Evolutionary conservation across 1,284 basidiomycete species (phyloP), one percentile per base, ranked within the genome.

Genomic region (Pterula multifida): DNA sequence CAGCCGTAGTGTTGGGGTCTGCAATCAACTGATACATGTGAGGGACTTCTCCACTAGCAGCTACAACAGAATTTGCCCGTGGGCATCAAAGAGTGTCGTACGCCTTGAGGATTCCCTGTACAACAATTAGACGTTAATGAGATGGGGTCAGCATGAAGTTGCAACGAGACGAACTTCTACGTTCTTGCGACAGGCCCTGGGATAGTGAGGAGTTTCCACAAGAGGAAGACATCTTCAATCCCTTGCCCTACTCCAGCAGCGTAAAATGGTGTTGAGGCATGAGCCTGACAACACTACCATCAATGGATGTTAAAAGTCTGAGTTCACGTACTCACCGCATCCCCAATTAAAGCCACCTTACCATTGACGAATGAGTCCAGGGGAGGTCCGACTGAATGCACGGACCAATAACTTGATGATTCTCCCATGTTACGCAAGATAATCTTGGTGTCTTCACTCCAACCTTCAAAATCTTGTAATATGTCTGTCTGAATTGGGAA

Each of bases 121-220:
- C 15, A n/a, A n/a, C n/a, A n/a, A n/a, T n/a, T 6, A 32, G 28
- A n/a, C n/a, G n/a, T n/a, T n/a, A n/a, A n/a, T n/a, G n/a, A n/a
- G n/a, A 32, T 15, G 28, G 15, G 28, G 28, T 32, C 28, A 32
- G 28, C 28, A n/a, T n/a, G n/a, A n/a, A n/a, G n/a, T 32, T 15
- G 28, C 28, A 32, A 32, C n/a, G n/a, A n/a, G n/a, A n/a, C n/a
- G n/a, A 11, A 42, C 39, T 17, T 42, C 39, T 6, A 42, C 9
- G 19, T 42, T 42, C 39, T 42, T 42, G 9, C 9, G 6, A 19
- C 9, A 9, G 39, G 39, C 21, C 9, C 39, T 6, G 13, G 39
- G 39, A 17, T 42, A 6, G 39, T 42, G 39, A 42, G 39, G 21
- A 42, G 39, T 42, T 42, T 42, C 39, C 39, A 42, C 9, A 42